phyloP scores from a whole-genome alignment of 2,329 filamentous ascomycete genomes.

The Fusarium sp. region DNA sequence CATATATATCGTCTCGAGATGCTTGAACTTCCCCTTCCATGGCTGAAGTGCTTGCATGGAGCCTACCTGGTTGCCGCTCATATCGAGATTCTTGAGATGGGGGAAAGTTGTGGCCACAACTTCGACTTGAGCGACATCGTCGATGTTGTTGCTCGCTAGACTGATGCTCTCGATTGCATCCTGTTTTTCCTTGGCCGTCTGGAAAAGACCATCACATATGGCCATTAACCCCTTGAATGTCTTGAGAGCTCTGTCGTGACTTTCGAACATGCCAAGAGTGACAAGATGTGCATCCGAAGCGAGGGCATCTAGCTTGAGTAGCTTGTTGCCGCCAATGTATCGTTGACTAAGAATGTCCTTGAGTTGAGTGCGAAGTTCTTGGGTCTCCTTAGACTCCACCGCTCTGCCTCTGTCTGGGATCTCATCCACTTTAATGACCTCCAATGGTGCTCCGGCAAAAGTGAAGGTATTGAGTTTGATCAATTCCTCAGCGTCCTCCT shows the following conservation, averaged over 20 bases:
- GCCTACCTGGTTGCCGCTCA: constrained; percentile 83
- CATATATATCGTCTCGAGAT: constrained; percentile 83
- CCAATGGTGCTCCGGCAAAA: constrained; percentile 72
- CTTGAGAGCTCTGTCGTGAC: constrained; percentile 77
- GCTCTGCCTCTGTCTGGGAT: constrained; percentile 49
- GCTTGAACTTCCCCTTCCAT: constrained; percentile 82
- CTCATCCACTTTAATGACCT: constrained; percentile 61
- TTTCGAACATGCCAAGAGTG: constrained; percentile 78
- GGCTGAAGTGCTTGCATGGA: constrained; percentile 72
- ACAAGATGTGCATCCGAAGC: constrained; percentile 76
- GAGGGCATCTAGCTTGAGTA: constrained; percentile 84
- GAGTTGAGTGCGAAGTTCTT: constrained; percentile 74
- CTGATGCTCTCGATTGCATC: constrained; percentile 84
- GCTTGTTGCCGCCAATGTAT: constrained; percentile 75
- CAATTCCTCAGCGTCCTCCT: constrained; percentile 70
- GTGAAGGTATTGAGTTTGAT: constrained; percentile 72
- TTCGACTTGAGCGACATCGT: constrained; percentile 76
- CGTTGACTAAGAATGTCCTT: constrained; percentile 76
- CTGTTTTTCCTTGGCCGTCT: constrained; percentile 73
- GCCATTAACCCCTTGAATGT: constrained; percentile 93
- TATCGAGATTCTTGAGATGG: constrained; percentile 85
- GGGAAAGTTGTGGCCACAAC: constrained; percentile 82
- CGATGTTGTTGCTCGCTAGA: constrained; percentile 81
- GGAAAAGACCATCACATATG: constrained; percentile 82
- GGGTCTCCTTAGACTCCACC: constrained; percentile 60